These are phyloP conservation scores for Malania oleifera DNA, from an alignment of 164 flowering plant genomes.

Conservation along the genomic window DNA sequence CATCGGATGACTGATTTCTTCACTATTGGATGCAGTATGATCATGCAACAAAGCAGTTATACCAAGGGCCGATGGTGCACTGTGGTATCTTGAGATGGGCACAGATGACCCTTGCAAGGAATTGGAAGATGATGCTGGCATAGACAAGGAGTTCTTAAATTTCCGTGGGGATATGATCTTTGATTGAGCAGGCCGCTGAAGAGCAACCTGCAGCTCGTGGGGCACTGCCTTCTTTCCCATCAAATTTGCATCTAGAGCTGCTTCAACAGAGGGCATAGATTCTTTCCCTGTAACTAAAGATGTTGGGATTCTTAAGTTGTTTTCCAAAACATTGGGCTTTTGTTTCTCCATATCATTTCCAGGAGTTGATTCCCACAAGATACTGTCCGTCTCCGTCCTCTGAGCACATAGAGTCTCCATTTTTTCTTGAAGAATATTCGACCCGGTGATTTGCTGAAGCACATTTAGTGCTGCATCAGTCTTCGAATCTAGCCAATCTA, in stretches of 20 bases:
- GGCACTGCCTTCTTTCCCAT: constrained; percentile 27
- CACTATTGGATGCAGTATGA: constrained; percentile 25
- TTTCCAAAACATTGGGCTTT: constrained; percentile 21
- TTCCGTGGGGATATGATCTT: constrained; percentile 51
- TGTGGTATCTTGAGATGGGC: constrained; percentile 54
- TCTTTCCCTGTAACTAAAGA: constrained; percentile 9
- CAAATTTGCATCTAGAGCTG: constrained; percentile 18
- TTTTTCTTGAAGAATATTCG: constrained; percentile 40
- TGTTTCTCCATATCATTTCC: constrained; percentile 22
- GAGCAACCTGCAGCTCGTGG: constrained; percentile 36
- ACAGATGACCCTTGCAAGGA: constrained; percentile 60
- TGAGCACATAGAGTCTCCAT: constrained; percentile 26
- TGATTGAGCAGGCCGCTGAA: constrained; percentile 41
- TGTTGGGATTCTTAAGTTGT: constrained; percentile 15
- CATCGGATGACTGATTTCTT: constrained; percentile 15
- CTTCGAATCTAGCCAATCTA: constrained; percentile 68
- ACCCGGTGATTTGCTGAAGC: constrained; percentile 45
- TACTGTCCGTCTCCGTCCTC: constrained; percentile 15
- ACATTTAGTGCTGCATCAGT: constrained; percentile 49
- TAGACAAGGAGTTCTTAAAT: constrained; percentile 37
- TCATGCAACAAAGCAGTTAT: constrained; percentile 74
- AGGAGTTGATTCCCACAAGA: constrained; percentile 20
- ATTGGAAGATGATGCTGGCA: constrained; percentile 37
- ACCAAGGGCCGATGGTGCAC: constrained; percentile 71
- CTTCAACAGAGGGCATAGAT: constrained; percentile 7